Conservation (phyloP, 1,139 yeast genomes). For the Geotrichum citri-aurantii region DNA sequence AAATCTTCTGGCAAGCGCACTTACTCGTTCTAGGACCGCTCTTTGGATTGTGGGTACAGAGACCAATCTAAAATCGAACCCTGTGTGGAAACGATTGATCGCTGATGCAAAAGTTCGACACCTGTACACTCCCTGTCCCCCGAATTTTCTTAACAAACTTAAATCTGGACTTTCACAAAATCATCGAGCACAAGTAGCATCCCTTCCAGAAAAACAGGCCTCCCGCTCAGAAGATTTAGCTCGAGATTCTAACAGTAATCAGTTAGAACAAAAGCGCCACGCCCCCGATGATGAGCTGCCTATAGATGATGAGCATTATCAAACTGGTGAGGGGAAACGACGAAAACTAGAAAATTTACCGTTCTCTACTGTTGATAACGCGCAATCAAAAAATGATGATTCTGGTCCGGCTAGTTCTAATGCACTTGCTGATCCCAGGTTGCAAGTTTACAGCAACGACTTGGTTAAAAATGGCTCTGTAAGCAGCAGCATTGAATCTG, state of each 20-base stretch:
- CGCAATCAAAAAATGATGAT: background rate
- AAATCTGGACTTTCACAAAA: background rate
- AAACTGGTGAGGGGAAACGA: background rate
- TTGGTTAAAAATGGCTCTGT: background rate
- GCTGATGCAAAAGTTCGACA: conserved; percentile 17
- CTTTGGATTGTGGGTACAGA: conserved; percentile 83
- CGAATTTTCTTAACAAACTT: background rate
- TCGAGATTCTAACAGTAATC: background rate
- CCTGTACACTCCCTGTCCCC: background rate
- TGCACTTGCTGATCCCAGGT: background rate
- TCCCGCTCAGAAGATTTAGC: background rate
- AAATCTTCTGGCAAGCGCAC: conserved; percentile 91
- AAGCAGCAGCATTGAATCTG: background rate
- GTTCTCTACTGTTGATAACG: background rate
- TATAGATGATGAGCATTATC: background rate
- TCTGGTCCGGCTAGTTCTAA: background rate
- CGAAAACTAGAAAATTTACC: background rate
- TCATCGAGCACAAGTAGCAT: background rate
- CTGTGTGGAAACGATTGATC: conserved; percentile 63
- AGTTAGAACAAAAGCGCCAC: background rate
- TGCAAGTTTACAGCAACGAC: background rate
- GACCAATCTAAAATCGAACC: conserved; percentile 44
- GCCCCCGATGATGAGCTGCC: background rate
- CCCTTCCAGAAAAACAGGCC: background rate
- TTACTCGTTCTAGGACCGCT: conserved; percentile 87